These are phyloP conservation scores for Sporothrix pallida DNA, from an alignment of 2,329 filamentous ascomycete species.

Conservation along the genomic window DNA sequence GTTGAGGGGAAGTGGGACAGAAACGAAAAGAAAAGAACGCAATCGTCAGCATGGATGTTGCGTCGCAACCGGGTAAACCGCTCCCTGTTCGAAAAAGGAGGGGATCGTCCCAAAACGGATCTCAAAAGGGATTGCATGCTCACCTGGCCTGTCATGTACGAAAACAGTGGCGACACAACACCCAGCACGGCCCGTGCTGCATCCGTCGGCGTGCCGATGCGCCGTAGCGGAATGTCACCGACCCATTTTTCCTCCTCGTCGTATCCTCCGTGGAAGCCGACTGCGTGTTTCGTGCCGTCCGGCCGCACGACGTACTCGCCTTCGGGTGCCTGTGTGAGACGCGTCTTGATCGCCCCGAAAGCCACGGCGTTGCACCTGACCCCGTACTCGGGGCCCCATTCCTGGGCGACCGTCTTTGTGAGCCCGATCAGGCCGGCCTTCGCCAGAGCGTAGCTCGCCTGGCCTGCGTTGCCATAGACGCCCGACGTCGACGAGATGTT, in stretches of 20 bases:
- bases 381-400: constrained; percentile 85
- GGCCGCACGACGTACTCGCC: constrained; percentile 79
- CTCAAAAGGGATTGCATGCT: constrained; percentile 49
- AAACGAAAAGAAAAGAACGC: background rate
- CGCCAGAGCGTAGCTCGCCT: constrained; percentile 84
- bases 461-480: constrained; percentile 83
- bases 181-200: constrained; percentile 79
- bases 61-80: background rate
- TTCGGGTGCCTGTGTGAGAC: constrained; percentile 81
- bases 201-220: constrained; percentile 78
- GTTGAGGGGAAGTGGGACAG: background rate
- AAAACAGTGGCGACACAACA: constrained; percentile 79
- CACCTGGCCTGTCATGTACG: constrained; percentile 85
- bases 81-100: too few relatives aligned
- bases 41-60: background rate
- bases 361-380: constrained; percentile 84
- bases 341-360: constrained; percentile 80
- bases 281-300: constrained; percentile 73
- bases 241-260: constrained; percentile 52
- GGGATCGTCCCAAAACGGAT: too few relatives aligned
- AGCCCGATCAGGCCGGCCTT: constrained; percentile 84
- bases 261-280: constrained; percentile 67
- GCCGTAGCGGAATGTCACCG: constrained; percentile 76
- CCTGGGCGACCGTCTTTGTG: constrained; percentile 87
- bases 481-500: constrained; percentile 85